Evolutionary conservation across 1,284 basidiomycete species (phyloP).

Genomic region (Moesziomyces aphidis): DNA sequence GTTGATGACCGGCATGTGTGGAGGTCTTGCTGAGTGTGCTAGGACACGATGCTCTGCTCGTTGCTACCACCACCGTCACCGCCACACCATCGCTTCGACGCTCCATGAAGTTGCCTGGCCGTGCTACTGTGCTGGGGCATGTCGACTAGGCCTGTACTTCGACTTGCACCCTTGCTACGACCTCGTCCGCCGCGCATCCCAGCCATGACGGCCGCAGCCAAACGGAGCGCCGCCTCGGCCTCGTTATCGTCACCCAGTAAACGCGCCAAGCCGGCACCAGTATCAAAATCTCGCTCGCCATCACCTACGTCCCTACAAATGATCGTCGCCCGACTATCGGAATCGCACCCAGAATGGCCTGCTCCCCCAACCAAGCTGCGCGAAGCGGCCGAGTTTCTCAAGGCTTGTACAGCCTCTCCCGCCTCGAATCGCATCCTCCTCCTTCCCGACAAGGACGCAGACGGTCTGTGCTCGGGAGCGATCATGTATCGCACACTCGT

Average conservation of each 20-base stretch:
- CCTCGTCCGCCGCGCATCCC: too few species aligned
- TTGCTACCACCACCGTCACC: not conserved
- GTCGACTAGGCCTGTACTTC: not conserved
- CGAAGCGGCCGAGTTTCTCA: conserved; percentile 35
- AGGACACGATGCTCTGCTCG: conserved; percentile 4
- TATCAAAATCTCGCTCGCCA: not conserved
- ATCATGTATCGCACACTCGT: conserved; percentile 53
- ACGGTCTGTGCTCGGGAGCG: conserved; percentile 49
- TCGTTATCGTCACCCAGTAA: not conserved
- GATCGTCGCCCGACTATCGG: conserved; percentile 24
- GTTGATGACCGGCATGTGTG: conserved; percentile 2
- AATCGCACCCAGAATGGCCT: conserved; percentile 40
- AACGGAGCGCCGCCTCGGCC: not conserved
- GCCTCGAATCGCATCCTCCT: conserved; percentile 30
- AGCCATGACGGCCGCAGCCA: not conserved
- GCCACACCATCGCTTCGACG: too few species aligned
- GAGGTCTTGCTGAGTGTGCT: conserved; percentile 2
- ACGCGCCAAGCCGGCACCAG: not conserved
- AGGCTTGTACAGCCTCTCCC: conserved; percentile 15
- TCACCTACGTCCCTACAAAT: conserved; percentile 3
- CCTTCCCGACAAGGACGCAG: conserved; percentile 58
- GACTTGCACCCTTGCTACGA: not conserved
- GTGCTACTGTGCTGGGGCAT: not conserved
- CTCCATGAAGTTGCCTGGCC: too few species aligned
- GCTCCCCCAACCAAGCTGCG: conserved; percentile 14